Base-by-base conservation (phyloP, 2,329 filamentous ascomycete genomes). In the Bipolaris victoriae region DNA sequence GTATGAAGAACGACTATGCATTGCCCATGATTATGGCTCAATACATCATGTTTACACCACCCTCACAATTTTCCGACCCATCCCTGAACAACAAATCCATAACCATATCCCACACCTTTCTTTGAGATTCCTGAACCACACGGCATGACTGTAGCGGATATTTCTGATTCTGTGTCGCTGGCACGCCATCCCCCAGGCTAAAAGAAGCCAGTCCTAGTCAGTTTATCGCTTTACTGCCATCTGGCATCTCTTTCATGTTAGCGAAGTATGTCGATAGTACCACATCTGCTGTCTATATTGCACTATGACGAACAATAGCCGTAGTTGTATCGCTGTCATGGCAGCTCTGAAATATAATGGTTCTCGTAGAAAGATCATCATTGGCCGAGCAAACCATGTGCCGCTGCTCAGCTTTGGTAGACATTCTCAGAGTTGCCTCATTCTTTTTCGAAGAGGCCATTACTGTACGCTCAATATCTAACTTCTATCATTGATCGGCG, bases 1-100 rank as follows among this genome's bases (percentile, higher is more conserved):
- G 13, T 18, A 26, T 18, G 20, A 24, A 15, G 20, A 26, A 35
- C 33, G 11, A 36, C 18, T 16, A 20, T 44, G 39, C 39, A 36
- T 36, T 36, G 13, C 15, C 29, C 13, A 43, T 35, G 18, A 31
- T 24, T 18, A 13, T 41, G 49, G 18, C 15, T 33, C 49, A 51
- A 51, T 51, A 44, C 39, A 51, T 44, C 49, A 44, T 36, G 20
- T 48, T 48, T 37, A 48, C 43, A 10, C 13, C 5, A 16, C n/a
- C 20, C 16, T n/a, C n/a, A 44, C 39, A 22, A 5, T 16, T 7
- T 51, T 24, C n/a, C 5, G 11, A 18, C 33, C 26, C 22, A 10
- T 33, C 7, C 26, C 31, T 22, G 18, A 29, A 35, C 15, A 44
- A 24, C 18, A 10, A n/a, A 16, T 24, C 10, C 37, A 18, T 22